These are phyloP conservation scores for Rhodotorula sp. DNA, from an alignment of 1,284 basidiomycete species.

Conservation along the genomic window DNA sequence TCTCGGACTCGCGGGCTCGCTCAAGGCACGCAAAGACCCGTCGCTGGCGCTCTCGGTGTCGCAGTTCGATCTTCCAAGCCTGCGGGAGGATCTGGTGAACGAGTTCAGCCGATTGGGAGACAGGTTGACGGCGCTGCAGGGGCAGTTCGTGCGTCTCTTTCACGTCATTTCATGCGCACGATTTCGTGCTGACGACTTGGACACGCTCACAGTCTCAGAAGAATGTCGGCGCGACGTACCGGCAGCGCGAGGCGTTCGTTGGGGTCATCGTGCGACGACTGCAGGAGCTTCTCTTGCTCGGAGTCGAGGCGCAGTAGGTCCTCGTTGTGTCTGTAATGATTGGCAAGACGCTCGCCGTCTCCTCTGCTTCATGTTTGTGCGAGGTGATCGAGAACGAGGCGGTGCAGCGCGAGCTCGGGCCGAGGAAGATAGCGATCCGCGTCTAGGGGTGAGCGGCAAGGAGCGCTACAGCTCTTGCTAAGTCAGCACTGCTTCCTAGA, in stretches of 20 bases:
- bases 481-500: too few relatives aligned
- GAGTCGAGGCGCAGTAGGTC: neutral
- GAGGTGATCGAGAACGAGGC: neutral
- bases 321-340: neutral
- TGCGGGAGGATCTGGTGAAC: constrained; percentile 25
- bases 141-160: constrained; percentile 18
- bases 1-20: constrained; percentile 29
- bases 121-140: constrained; percentile 3
- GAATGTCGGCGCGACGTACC: constrained; percentile 27
- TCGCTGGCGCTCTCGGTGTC: constrained; percentile 8
- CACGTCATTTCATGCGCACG: neutral
- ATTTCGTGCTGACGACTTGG: neutral
- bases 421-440: too few relatives aligned
- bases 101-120: constrained; percentile 24
- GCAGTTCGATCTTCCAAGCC: constrained; percentile 25
- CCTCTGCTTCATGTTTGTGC: neutral
- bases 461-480: too few relatives aligned
- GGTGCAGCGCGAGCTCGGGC: neutral
- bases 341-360: neutral
- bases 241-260: constrained; percentile 28
- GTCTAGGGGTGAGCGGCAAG: too few relatives aligned
- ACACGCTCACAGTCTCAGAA: constrained; percentile 14
- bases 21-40: constrained; percentile 20
- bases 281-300: constrained; percentile 22
- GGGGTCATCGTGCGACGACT: constrained; percentile 28